Conservation (phyloP, 805 yeast genomes). For the Yamadazyma philogaea region DNA sequence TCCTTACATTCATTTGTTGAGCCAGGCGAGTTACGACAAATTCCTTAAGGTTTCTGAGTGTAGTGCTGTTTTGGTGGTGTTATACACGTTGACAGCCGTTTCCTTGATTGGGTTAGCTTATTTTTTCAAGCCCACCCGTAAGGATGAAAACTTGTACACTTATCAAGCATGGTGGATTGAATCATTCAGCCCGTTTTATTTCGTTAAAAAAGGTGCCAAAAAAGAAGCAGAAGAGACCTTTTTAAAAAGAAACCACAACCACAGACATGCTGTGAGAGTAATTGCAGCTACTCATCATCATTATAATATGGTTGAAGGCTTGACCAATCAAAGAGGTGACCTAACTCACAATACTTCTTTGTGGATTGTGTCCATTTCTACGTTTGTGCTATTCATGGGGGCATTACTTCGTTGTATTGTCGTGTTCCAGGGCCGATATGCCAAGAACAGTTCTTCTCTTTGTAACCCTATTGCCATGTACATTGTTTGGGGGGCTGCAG, state of each 20-base stretch:
- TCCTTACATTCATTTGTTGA: conserved; percentile 57
- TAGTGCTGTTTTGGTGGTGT: conserved; percentile 28
- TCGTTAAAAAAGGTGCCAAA: conserved; percentile 52
- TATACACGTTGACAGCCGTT: conserved; percentile 55
- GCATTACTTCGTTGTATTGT: conserved; percentile 51
- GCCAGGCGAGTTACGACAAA: conserved; percentile 42
- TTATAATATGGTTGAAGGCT: conserved; percentile 28
- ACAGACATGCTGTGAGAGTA: conserved; percentile 52
- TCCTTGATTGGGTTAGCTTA: conserved; percentile 50
- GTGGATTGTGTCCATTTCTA: conserved; percentile 42
- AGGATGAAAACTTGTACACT: conserved; percentile 50
- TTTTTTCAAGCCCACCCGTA: conserved; percentile 51
- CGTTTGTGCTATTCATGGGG: conserved; percentile 50
- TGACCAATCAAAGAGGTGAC: conserved; percentile 37
- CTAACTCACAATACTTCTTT: conserved; percentile 54
- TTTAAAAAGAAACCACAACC: conserved; percentile 46
- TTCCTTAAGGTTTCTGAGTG: conserved; percentile 56
- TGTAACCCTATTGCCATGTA: conserved; percentile 59
- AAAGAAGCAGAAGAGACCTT: conserved; percentile 46
- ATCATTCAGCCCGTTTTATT: conserved; percentile 56
- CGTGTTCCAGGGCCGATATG: conserved; percentile 31
- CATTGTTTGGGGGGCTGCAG: conserved; percentile 64
- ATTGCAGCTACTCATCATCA: conserved; percentile 56
- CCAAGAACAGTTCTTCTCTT: conserved; percentile 26
- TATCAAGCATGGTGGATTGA: conserved; percentile 82